Conservation (phyloP, 768 basidiomycete species). For the Lactarius trivialis region DNA sequence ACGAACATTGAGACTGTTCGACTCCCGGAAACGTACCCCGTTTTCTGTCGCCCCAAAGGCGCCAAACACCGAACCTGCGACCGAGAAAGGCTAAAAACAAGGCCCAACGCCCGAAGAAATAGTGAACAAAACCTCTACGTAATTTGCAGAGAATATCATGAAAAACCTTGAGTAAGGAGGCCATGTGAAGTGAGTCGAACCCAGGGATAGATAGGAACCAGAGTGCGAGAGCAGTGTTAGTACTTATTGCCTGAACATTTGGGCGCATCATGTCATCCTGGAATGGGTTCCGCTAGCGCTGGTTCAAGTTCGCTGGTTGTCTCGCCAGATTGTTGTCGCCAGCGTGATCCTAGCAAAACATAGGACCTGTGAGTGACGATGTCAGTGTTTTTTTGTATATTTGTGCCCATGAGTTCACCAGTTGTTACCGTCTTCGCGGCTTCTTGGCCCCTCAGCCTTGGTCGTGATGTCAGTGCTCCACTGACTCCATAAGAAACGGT, state of each 20-base stretch:
- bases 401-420: neutral
- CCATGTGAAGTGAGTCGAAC: neutral
- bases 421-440: neutral
- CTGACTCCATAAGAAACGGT: neutral
- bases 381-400: neutral
- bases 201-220: neutral
- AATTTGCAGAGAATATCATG: neutral
- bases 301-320: too few relatives aligned
- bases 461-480: neutral
- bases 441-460: neutral
- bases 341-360: neutral
- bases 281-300: neutral
- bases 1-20: neutral
- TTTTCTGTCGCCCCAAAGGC: neutral
- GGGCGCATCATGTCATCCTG: neutral
- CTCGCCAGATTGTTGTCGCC: too few relatives aligned
- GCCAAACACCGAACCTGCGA: neutral
- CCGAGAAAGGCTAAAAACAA: constrained; percentile 1
- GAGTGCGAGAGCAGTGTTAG: neutral
- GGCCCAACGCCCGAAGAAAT: neutral
- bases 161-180: neutral
- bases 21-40: neutral
- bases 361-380: neutral
- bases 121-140: neutral
- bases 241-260: neutral